A percentile compares a stretch with the other conserved stretches of the same genome.
Conservation (phyloP, 768 basidiomycete species). For the Lactarius pseudohatsudake region DNA sequence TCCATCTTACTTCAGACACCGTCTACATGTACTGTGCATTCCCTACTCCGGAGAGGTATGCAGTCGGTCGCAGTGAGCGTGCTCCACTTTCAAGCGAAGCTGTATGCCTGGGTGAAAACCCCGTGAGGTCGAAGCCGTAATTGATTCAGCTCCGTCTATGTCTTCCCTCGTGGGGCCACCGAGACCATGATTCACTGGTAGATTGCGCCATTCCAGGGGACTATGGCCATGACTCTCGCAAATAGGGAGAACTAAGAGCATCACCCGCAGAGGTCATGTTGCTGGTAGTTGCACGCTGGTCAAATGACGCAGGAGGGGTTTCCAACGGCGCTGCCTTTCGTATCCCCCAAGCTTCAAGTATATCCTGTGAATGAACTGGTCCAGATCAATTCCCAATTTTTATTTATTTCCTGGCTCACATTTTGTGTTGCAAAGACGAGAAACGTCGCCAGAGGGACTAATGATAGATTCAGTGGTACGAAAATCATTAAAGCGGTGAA, state of each 20-base stretch:
- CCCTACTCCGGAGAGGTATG: background rate
- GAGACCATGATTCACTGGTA: background rate
- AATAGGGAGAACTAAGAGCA: background rate
- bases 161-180: background rate
- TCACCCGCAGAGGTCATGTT: background rate
- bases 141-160: background rate
- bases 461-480: conserved; percentile 16
- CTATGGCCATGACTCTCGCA: background rate
- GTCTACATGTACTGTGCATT: conserved; percentile 3
- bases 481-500: background rate
- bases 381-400: background rate
- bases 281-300: background rate
- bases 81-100: background rate
- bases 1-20: conserved; percentile 22
- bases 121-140: background rate
- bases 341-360: conserved; percentile 35
- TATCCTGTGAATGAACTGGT: conserved; percentile 36
- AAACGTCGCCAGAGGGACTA: conserved; percentile 52
- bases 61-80: background rate
- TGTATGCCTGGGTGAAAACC: background rate
- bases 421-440: conserved; percentile 51
- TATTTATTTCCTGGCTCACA: conserved; percentile 35
- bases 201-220: background rate
- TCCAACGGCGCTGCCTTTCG: conserved; percentile 5
- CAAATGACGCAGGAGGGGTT: background rate